Base-by-base conservation (phyloP, 164 flowering plant species). In the Berberis thunbergii region DNA sequence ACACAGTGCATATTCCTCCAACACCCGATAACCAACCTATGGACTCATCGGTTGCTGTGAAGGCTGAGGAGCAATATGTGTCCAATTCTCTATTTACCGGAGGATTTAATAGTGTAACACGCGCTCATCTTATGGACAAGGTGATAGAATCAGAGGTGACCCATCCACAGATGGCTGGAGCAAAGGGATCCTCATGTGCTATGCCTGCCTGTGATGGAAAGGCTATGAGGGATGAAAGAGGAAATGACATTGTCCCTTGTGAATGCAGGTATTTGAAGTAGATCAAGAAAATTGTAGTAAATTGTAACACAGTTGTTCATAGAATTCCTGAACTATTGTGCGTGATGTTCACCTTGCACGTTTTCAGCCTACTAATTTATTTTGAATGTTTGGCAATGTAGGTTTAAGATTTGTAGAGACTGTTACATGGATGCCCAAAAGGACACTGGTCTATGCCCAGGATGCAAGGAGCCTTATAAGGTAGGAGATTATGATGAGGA, bases 1-100 rank as follows among this genome's bases (percentile, higher is more conserved):
- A 87, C 68, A 84, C 89, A 1, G 93, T 87, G 2, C 93, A 87
- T 62, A 83, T 87, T 65, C 89, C 93, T 58, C 73, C 85, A 0
- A 84, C 93, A 4, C 93, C 93, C 0, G 93, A 87, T 64, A 84
- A 87, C 59, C 89, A 87, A 60, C 93, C 93, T 0, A 84, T 81
- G 92, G 87, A 82, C 26, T 40, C 60, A 41, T 76, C 85, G 4
- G 84, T 84, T n/a, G 88, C 87, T 0, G 75, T 70, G 45, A 86
- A 84, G 72, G 87, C 85, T 7, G 91, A 82, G 53, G 88, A 86
- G 66, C 92, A 86, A 60, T 86, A 86, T 49, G 89, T 84, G 1
- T 72, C 89, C 2, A 86, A 82, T 72, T 84, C 89, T 13, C 71
- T 86, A 1, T 84, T 84, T 69, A 86, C 87, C 0, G 87, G 88